phyloP scores from a whole-genome alignment of 164 flowering plant genomes.

The Buxus sempervirens region DNA sequence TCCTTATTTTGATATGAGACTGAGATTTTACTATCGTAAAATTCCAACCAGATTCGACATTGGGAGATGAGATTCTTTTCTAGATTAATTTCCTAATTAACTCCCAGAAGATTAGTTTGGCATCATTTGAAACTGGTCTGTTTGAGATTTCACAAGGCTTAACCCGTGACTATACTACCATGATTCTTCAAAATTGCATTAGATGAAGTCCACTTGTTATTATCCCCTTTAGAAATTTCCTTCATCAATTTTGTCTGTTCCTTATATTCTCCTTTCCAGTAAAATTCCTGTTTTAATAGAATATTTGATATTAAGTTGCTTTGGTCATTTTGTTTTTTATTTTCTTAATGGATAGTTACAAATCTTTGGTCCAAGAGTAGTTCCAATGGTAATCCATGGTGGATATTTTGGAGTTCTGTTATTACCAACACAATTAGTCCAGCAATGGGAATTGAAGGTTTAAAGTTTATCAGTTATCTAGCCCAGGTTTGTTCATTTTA shows the following conservation, averaged over 20 bases:
- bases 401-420: slow-evolving; percentile 96
- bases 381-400: slow-evolving; percentile 86
- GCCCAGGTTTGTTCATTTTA: slow-evolving; percentile 65
- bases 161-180: slow-evolving; percentile 33
- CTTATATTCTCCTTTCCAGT: background rate
- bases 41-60: slow-evolving; percentile 21
- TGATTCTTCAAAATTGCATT: slow-evolving; percentile 66
- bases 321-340: background rate
- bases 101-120: slow-evolving; percentile 57
- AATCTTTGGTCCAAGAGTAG: slow-evolving; percentile 76
- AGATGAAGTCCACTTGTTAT: slow-evolving; percentile 28
- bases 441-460: slow-evolving; percentile 98
- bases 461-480: slow-evolving; percentile 95
- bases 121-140: slow-evolving; percentile 44
- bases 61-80: slow-evolving; percentile 72
- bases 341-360: slow-evolving; percentile 49
- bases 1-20: slow-evolving; percentile 28
- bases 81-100: slow-evolving; percentile 87
- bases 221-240: background rate
- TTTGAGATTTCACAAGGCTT: slow-evolving; percentile 42
- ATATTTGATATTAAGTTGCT: background rate
- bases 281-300: background rate
- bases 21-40: slow-evolving; percentile 66
- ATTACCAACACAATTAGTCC: slow-evolving; percentile 97
- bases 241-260: background rate